Evolutionary conservation across 768 basidiomycete species (phyloP).

Genomic region (Hygrocybe coccinea): DNA sequence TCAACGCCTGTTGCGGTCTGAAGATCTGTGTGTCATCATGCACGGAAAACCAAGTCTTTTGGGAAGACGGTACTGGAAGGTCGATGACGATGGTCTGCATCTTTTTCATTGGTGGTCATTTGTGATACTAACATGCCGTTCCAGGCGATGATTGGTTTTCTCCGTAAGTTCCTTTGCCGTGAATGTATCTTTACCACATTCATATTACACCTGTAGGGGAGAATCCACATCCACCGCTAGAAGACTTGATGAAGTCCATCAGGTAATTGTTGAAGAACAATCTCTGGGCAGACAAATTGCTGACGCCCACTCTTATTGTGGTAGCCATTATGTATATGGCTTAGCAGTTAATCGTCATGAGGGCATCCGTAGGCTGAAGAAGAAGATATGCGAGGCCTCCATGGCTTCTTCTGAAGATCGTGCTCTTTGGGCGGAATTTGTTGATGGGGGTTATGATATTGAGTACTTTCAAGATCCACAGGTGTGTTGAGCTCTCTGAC

Average conservation of each 20-base stretch:
- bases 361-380: background rate
- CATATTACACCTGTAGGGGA: constrained; percentile 15
- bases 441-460: constrained; percentile 24
- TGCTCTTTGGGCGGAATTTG: background rate
- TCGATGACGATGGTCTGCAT: constrained; percentile 36
- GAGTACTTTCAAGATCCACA: constrained; percentile 40
- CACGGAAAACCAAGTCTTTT: constrained; percentile 35
- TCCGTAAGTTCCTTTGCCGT: constrained; percentile 10
- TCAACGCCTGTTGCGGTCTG: background rate
- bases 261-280: constrained; percentile 18
- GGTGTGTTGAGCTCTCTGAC: background rate
- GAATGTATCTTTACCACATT: no score
- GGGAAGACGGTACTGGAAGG: constrained; percentile 32
- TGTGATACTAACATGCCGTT: background rate
- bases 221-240: constrained; percentile 28
- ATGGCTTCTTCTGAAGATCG: background rate
- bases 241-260: constrained; percentile 27
- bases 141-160: constrained; percentile 20
- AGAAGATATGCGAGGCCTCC: background rate
- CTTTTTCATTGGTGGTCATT: background rate
- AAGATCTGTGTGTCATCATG: constrained; percentile 37
- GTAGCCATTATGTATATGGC: background rate
- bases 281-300: background rate
- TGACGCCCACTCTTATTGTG: background rate
- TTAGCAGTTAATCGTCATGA: background rate